Evolutionary conservation across 306 rosid species (phyloP), one percentile per base, ranked within the genome.

Genomic region (Vigna radiata): DNA sequence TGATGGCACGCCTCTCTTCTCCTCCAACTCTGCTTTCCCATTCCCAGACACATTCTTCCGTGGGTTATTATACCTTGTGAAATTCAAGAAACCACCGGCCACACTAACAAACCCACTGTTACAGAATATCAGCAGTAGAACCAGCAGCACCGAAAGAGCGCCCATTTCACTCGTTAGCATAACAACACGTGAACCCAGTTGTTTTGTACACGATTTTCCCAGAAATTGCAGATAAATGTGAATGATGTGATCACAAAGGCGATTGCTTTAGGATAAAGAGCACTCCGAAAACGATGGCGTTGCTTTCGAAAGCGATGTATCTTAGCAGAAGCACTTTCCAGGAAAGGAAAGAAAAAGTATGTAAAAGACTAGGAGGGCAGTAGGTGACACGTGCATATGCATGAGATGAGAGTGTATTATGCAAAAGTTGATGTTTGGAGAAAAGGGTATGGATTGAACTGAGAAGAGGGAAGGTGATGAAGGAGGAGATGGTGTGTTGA

Each of bases 1-100:
- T 0, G 89, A 60, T 29, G 93, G 93, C 69, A 87, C 81, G 1
- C 91, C 85, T 72, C 91, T 83, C 82, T 89, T 85, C 49, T 83
- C 86, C 77, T 89, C 89, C 27, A 72, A 31, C 65, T 73, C 79
- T 19, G 19, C 39, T 36, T 74, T 77, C 29, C 66, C 36, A 17
- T 64, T 74, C 25, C 64, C 16, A 7, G 82, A 64, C 27, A 69
- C 1, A 50, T 27, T 49, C 39, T 67, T 87, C 31, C 16, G 37
- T 17, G 80, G 52, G 25, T 66, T 72, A 72, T 2, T 33, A 18
- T 9, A 7, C 27, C 17, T 62, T 4, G 67, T 53, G 76, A 80
- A 78, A 64, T 83, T 87, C n/a, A 75, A 79, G 23, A 80, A 55
- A 53, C 77, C 70, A 60, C 67, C 52, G 1, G 83, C 88, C 70